Evolutionary conservation across 176 grass and related monocot species (phyloP).

Genomic region (Canna indica): DNA sequence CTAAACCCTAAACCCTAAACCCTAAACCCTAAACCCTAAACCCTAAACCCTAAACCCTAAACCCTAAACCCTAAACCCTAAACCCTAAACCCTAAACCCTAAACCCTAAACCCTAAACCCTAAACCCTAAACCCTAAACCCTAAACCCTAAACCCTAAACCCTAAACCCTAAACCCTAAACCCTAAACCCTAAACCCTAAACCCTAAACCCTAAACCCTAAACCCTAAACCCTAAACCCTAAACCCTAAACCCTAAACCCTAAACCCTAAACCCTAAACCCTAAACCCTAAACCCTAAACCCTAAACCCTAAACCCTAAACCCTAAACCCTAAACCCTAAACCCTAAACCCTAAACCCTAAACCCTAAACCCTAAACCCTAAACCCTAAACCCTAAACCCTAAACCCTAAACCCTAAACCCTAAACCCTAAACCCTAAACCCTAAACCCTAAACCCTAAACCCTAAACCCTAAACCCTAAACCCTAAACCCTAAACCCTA

Average conservation of each 20-base stretch:
- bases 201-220: slow-evolving; percentile 27
- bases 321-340: slow-evolving; percentile 1
- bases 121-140: slow-evolving; percentile 26
- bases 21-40: slow-evolving; percentile 35
- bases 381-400: slow-evolving; percentile 5
- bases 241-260: slow-evolving; percentile 27
- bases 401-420: background rate
- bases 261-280: slow-evolving; percentile 35
- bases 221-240: slow-evolving; percentile 30
- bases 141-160: slow-evolving; percentile 26
- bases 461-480: too few relatives aligned
- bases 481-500: too few relatives aligned
- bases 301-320: slow-evolving; percentile 33
- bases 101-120: slow-evolving; percentile 31
- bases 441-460: too few relatives aligned
- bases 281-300: slow-evolving; percentile 30
- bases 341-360: slow-evolving; percentile 5
- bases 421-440: too few relatives aligned
- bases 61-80: slow-evolving; percentile 28
- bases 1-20: slow-evolving; percentile 29
- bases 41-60: slow-evolving; percentile 22
- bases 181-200: slow-evolving; percentile 20
- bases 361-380: slow-evolving; percentile 1
- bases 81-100: slow-evolving; percentile 27
- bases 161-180: slow-evolving; percentile 21